Percentiles rank a stretch among this genome's conserved stretches.
These are phyloP conservation scores for Dactylellina haptotyla DNA, from an alignment of 2,329 filamentous ascomycete genomes.

Conservation along the genomic window DNA sequence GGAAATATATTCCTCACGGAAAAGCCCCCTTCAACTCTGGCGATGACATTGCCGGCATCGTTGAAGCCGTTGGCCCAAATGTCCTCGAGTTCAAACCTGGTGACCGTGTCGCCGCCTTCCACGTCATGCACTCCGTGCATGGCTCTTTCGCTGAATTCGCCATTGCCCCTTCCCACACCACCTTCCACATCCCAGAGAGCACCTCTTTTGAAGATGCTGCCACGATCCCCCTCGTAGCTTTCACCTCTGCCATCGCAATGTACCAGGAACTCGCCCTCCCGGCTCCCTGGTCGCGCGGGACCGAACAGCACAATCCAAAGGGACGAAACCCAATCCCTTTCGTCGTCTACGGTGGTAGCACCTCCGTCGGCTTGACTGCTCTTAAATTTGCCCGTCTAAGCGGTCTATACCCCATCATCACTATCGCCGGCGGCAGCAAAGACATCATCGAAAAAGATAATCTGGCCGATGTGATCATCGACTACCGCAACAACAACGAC, in stretches of 20 bases:
- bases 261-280: constrained; percentile 65
- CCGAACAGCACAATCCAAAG: constrained; percentile 55
- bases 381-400: constrained; percentile 53
- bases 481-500: constrained; percentile 69
- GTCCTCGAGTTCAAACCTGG: constrained; percentile 70
- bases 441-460: constrained; percentile 55
- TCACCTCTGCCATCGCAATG: constrained; percentile 68
- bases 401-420: constrained; percentile 46
- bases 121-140: constrained; percentile 59
- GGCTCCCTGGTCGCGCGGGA: constrained; percentile 64
- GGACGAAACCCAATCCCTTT: constrained; percentile 59
- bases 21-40: constrained; percentile 62
- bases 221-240: constrained; percentile 68
- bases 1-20: constrained; percentile 54
- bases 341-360: constrained; percentile 64
- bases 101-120: constrained; percentile 69
- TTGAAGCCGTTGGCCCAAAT: constrained; percentile 67
- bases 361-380: constrained; percentile 47
- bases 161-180: constrained; percentile 62
- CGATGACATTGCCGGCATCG: constrained; percentile 68
- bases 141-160: constrained; percentile 63
- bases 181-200: constrained; percentile 62
- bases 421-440: constrained; percentile 46
- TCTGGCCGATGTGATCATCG: constrained; percentile 64
- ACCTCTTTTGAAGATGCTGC: constrained; percentile 66